Evolutionary conservation across 2,329 filamentous ascomycete species (phyloP), one percentile per base, ranked within the genome.

Genomic region (Penicillium sp.): DNA sequence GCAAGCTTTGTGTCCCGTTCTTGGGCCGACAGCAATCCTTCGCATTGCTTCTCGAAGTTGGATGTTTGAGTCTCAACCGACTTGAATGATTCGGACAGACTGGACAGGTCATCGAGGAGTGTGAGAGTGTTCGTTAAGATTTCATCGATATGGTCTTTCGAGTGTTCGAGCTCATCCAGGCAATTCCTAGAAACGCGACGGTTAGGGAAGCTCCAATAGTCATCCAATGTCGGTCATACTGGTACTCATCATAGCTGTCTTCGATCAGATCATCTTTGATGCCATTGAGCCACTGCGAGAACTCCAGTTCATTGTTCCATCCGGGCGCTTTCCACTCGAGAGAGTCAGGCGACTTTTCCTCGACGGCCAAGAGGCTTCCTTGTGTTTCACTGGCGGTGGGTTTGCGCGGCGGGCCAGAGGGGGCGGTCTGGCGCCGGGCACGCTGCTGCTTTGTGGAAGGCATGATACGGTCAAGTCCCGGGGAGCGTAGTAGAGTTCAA

Each of bases 11-110:
- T 86, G 39, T 97, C 81, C 22, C 89, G 85, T 64, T 83, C 85
- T 75, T 97, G 92, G 65, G 96, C 92, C 1, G 83, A 80, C 29
- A 97, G 77, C 2, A 99, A 81, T 53, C 90, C 89, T 69, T 97
- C 91, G 74, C 94, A 99, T 73, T 96, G 92, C 44, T 88, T 85
- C 70, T 92, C 90, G 77, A 99, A 97, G 13, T 89, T 88, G n/a
- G 88, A 90, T 0, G 94, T 99, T 75, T 97, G 93, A 9, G 84
- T 80, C 65, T 97, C 92, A 45, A 99, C 93, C 0, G 88, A 81
- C 62, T 88, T 87, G 77, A 99, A 99, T 5, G 92, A 93, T 64
- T 88, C 84, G 13, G 92, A 92, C 14, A 99, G 81, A 0, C 83
- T 86, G 14, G 89, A 87, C 27, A 99, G 81, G 16, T 95, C 80